Evolutionary conservation across 78 protist species (phyloP).

Genomic region (Cyanophora paradoxa): DNA sequence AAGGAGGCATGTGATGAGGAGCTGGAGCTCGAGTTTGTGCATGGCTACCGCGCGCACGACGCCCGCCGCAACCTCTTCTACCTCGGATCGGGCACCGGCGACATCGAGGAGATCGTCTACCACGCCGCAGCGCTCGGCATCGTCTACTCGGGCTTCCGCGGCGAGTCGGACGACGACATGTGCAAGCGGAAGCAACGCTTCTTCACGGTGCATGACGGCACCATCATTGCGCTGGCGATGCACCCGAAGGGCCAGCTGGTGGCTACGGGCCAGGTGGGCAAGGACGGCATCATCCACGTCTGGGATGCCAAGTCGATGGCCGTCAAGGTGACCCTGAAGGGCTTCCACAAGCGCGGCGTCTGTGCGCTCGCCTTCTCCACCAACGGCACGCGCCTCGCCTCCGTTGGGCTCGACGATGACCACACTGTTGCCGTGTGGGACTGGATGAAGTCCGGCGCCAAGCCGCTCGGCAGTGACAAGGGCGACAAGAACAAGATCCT

Average conservation of each 20-base stretch:
- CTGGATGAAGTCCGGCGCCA: slow-evolving; percentile 11
- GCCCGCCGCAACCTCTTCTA: slow-evolving; percentile 16
- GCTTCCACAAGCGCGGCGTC: slow-evolving; percentile 28
- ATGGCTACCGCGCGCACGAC: slow-evolving; percentile 29
- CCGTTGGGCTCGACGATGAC: slow-evolving; percentile 36
- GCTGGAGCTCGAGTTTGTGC: slow-evolving; percentile 23
- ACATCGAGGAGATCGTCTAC: slow-evolving; percentile 13
- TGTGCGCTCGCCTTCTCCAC: slow-evolving; percentile 23
- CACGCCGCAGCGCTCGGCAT: slow-evolving; percentile 17
- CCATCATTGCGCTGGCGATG: slow-evolving; percentile 10
- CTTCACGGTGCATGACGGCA: slow-evolving; percentile 8
- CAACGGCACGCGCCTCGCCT: slow-evolving; percentile 16
- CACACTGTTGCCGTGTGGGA: slow-evolving; percentile 42
- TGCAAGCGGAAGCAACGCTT: slow-evolving; percentile 15
- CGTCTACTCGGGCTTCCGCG: neutral
- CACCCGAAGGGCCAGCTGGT: slow-evolving; percentile 7
- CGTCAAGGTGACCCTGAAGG: slow-evolving; percentile 3
- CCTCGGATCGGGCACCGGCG: neutral
- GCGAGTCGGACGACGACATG: no score
- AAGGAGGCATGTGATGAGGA: slow-evolving; percentile 1
- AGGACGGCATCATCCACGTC: neutral
- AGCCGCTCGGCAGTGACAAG: neutral
- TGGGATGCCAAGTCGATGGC: slow-evolving; percentile 26
- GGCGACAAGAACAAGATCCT: slow-evolving; percentile 7
- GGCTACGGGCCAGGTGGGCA: slow-evolving; percentile 55